A percentile compares a stretch with the other conserved stretches of the same genome.
Conservation (phyloP, 768 basidiomycete species). For the Tylopilus sp. region DNA sequence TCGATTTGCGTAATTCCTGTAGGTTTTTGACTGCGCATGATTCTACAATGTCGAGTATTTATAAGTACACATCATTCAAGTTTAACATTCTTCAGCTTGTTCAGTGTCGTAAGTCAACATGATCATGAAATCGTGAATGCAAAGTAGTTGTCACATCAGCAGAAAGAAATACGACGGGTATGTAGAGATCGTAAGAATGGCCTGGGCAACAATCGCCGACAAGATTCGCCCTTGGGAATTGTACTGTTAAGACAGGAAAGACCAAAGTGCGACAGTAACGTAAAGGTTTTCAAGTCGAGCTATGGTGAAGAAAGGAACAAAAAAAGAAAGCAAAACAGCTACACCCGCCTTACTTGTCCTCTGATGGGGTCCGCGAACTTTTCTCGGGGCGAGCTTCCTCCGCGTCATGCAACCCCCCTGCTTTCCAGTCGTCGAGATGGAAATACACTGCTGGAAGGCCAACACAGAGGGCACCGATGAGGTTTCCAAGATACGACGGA, state of each 20-base stretch:
- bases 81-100: too few species aligned
- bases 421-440: constrained; percentile 51
- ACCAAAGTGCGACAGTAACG: not conserved
- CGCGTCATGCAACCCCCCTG: constrained; percentile 36
- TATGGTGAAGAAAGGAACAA: not conserved
- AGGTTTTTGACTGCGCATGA: too few species aligned
- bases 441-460: constrained; percentile 63
- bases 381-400: constrained; percentile 35
- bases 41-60: too few species aligned
- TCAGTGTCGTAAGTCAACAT: too few species aligned
- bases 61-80: too few species aligned
- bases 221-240: not conserved
- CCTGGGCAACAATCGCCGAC: too few species aligned
- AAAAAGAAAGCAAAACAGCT: not conserved
- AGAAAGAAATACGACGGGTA: too few species aligned
- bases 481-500: constrained; percentile 63
- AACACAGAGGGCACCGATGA: constrained; percentile 61
- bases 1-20: too few species aligned
- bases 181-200: too few species aligned
- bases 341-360: not conserved
- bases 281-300: not conserved
- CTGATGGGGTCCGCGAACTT: constrained; percentile 8
- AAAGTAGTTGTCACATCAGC: too few species aligned
- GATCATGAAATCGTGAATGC: too few species aligned
- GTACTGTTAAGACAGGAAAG: not conserved